A percentile compares a stretch with the other conserved stretches of the same genome.
These are phyloP conservation scores for Leccinum arenicola DNA, from an alignment of 768 basidiomycete species.

Conservation along the genomic window DNA sequence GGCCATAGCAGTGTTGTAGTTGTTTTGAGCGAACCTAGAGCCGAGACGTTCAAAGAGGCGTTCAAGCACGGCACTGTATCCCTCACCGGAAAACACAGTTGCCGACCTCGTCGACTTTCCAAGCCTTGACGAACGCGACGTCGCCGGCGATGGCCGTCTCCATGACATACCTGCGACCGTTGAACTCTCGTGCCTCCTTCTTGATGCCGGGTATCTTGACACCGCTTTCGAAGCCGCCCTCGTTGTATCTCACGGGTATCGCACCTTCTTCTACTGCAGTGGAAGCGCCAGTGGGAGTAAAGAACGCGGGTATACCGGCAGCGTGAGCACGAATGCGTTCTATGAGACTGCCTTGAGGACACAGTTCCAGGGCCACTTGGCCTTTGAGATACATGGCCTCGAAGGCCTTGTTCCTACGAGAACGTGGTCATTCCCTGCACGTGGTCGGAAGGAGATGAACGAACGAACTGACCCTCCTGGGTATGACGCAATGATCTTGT, in stretches of 20 bases:
- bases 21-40: slow-evolving; percentile 71
- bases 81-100: slow-evolving; percentile 84
- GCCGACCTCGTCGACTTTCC: slow-evolving; percentile 90
- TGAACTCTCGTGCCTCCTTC: slow-evolving; percentile 75
- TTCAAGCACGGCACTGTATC: not conserved
- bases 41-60: not conserved
- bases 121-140: slow-evolving; percentile 83
- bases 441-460: not conserved
- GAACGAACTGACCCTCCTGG: slow-evolving; percentile 75
- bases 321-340: slow-evolving; percentile 88
- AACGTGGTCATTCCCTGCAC: not conserved
- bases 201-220: slow-evolving; percentile 69
- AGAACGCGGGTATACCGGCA: slow-evolving; percentile 92
- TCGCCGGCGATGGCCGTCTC: slow-evolving; percentile 80
- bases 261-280: slow-evolving; percentile 79
- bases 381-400: slow-evolving; percentile 80
- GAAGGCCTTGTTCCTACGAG: slow-evolving; percentile 78
- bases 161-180: slow-evolving; percentile 77
- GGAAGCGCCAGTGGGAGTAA: slow-evolving; percentile 83
- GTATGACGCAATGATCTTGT: slow-evolving; percentile 86
- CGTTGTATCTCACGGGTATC: slow-evolving; percentile 77
- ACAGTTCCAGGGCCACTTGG: slow-evolving; percentile 79
- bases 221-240: slow-evolving; percentile 68
- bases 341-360: slow-evolving; percentile 88
- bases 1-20: no score